Base-by-base conservation (phyloP, 2,329 filamentous ascomycete species). In the Monilinia aucupariae region DNA sequence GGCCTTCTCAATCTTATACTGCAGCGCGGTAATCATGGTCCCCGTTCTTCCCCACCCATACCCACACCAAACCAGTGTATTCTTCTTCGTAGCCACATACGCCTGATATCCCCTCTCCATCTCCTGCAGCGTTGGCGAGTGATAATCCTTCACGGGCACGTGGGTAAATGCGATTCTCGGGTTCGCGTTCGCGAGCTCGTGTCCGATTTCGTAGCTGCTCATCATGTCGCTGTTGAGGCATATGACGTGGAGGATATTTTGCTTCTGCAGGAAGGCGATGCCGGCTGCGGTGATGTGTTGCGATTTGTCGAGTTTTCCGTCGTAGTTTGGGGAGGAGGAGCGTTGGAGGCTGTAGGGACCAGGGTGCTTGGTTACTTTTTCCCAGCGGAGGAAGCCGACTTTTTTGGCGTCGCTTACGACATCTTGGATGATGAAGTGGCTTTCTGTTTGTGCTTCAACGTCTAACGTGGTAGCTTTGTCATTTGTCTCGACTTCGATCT, bases 21-120 rank as follows among this genome's bases (percentile, higher is more conserved):
- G 51, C 34, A 54, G 20, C 13, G 51, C 51, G 7, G 51, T 54
- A 20, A 54, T 54, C 51, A 54, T 54, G 25, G 37, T 54, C 3
- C 34, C 51, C 4, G 34, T 54, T 13, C 51, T 54, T 7, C 51
- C 51, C 25, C 20, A 25, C 15, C 34, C 51, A 27, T 12, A 54
- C 1, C 51, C 52, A 54, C 52, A 54, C 17, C 39, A 39, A 12
- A 54, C 9, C 2, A 54, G 37, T 1, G 52, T 54, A 8, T 25
- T 22, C 39, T 20, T 39, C 22, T 54, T 54, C 5, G 8, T 8
- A 7, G n/a, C 4, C 2, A 27, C 6, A 20, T 54, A 54, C 15
- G 37, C 17, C 25, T 41, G 13, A 13, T 54, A 54, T 3, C 22
- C 52, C 52, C 2, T n/a, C 17, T 41, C 22, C 37, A 54, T 54